These are phyloP conservation scores for Colletotrichum sp. DNA, from an alignment of 2,329 filamentous ascomycete genomes.

Conservation along the genomic window DNA sequence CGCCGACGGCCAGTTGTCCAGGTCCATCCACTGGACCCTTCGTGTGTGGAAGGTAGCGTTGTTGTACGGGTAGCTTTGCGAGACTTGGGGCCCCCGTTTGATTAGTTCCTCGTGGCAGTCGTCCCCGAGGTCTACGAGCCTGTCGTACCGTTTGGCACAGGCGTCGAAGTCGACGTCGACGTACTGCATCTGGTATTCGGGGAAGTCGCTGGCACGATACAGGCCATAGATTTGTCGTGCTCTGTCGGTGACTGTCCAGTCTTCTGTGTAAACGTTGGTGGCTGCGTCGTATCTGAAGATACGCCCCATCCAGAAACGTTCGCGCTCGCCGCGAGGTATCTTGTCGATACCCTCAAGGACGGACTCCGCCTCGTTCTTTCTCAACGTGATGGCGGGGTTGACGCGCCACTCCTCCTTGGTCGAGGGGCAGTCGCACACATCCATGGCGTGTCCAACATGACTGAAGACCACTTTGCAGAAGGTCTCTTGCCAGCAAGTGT, in stretches of 20 bases:
- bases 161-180: not conserved
- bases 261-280: not conserved
- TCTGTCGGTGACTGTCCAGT: not conserved
- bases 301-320: not conserved
- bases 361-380: constrained; percentile 5
- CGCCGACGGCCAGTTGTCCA: not conserved
- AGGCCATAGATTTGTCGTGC: not conserved
- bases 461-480: not conserved
- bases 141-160: not conserved
- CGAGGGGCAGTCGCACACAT: not conserved
- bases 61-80: not conserved
- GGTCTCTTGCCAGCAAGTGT: constrained; percentile 3
- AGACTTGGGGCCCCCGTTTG: not conserved
- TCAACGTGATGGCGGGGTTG: not conserved
- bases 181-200: not conserved
- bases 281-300: not conserved
- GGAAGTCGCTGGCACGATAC: not conserved
- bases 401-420: constrained; percentile 7
- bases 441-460: not conserved
- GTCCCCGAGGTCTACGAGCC: not conserved
- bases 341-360: not conserved
- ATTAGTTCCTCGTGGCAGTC: not conserved
- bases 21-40: not conserved
- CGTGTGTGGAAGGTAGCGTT: not conserved
- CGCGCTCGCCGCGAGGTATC: not conserved